Percentiles rank a stretch among this genome's conserved stretches.
phyloP scores from a whole-genome alignment of 1,284 basidiomycete species.

The Tremellales sp. region DNA sequence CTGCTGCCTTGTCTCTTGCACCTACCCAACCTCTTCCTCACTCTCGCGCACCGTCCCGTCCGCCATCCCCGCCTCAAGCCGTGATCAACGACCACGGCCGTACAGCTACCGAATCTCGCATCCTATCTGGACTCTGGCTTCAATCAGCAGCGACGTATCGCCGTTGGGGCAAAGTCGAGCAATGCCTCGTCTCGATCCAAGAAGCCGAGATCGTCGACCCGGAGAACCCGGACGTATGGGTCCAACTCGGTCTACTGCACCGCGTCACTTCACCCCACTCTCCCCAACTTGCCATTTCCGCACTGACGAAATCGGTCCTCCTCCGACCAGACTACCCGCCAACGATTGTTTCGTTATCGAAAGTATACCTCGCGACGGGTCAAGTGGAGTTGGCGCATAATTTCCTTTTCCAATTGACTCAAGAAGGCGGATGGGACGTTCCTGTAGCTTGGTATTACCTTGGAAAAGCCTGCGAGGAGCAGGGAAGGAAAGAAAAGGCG shows the following conservation, averaged over 20 bases:
- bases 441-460: conserved; percentile 90
- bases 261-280: conserved; percentile 20
- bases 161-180: conserved; percentile 79
- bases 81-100: conserved; percentile 36
- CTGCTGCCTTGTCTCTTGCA: conserved; percentile 37
- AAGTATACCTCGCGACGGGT: conserved; percentile 60
- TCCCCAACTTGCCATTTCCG: conserved; percentile 55
- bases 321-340: conserved; percentile 70
- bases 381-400: conserved; percentile 63
- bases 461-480: conserved; percentile 69
- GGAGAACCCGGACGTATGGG: conserved; percentile 84
- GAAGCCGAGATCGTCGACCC: conserved; percentile 90
- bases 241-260: conserved; percentile 81
- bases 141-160: conserved; percentile 92
- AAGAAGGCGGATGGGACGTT: conserved; percentile 69
- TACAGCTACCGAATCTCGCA: conserved; percentile 61
- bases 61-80: conserved; percentile 20
- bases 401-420: conserved; percentile 53
- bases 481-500: conserved; percentile 64
- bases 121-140: conserved; percentile 86
- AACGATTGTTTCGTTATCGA: conserved; percentile 69
- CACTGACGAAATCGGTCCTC: conserved; percentile 78
- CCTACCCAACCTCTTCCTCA: conserved; percentile 4
- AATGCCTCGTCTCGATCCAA: conserved; percentile 83
- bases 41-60: conserved; percentile 5